Conservation (phyloP, 208 protist species). For the Leptomonas seymouri region DNA sequence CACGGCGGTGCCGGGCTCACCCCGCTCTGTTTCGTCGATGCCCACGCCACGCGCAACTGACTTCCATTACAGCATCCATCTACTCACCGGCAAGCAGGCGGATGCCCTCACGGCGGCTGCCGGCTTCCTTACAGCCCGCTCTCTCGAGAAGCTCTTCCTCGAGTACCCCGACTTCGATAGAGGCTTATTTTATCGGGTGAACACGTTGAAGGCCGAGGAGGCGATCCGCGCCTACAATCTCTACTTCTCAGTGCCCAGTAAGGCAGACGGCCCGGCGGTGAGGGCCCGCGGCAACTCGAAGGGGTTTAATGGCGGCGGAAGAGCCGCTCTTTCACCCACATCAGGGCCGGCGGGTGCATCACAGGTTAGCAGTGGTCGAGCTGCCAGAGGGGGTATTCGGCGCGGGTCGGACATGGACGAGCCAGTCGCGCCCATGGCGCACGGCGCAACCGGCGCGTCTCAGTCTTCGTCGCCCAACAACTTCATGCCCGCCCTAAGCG, state of each 20-base stretch:
- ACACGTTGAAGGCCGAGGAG: slow-evolving; percentile 9
- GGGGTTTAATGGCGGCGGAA: not conserved
- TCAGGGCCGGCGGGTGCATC: not conserved
- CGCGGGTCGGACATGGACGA: not conserved
- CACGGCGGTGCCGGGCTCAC: slow-evolving; percentile 6
- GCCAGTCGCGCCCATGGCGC: not conserved
- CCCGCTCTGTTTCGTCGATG: slow-evolving; percentile 13
- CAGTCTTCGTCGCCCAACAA: slow-evolving; percentile 4
- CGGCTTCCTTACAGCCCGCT: slow-evolving; percentile 21
- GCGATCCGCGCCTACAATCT: slow-evolving; percentile 17
- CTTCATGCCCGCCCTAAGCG: not conserved
- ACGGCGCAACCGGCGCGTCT: slow-evolving; percentile 6
- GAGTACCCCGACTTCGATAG: slow-evolving; percentile 45
- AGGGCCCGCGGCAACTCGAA: not conserved
- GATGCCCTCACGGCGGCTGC: slow-evolving; percentile 55
- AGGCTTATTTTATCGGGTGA: slow-evolving; percentile 53
- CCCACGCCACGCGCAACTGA: slow-evolving; percentile 19
- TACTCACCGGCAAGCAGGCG: slow-evolving; percentile 62
- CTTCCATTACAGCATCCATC: slow-evolving; percentile 74
- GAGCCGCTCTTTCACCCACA: not conserved
- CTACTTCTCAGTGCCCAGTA: not conserved
- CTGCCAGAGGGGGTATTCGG: slow-evolving; percentile 5
- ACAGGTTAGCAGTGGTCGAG: not conserved
- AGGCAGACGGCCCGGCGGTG: not conserved
- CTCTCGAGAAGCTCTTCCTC: slow-evolving; percentile 31